Evolutionary conservation across 768 basidiomycete genomes (phyloP).

Genomic region (Trametes gibbosa): DNA sequence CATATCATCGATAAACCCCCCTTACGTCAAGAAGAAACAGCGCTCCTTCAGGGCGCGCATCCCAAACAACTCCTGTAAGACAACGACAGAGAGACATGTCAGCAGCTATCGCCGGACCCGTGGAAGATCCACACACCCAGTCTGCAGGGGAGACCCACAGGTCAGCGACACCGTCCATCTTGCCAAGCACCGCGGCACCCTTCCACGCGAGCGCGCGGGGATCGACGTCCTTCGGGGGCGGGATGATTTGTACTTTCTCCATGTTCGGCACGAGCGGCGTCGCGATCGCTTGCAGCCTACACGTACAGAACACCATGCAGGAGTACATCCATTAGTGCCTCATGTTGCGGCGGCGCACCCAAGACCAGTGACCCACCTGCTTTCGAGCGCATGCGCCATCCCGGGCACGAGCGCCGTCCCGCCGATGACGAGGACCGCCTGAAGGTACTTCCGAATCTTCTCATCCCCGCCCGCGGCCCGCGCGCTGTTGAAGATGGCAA

Average conservation of each 20-base stretch:
- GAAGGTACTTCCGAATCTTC: conserved; percentile 84
- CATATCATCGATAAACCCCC: too few species aligned
- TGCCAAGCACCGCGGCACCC: conserved; percentile 86
- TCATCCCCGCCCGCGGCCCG: conserved; percentile 87
- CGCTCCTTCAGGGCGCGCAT: conserved; percentile 81
- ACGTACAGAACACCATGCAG: too few species aligned
- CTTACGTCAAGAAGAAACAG: conserved; percentile 67
- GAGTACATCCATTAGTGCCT: too few species aligned
- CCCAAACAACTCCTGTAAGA: conserved; percentile 65
- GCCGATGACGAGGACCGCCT: conserved; percentile 84
- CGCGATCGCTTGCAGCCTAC: conserved; percentile 79
- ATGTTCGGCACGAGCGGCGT: conserved; percentile 79
- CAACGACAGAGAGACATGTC: neutral
- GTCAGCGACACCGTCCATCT: conserved; percentile 88
- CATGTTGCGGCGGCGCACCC: neutral
- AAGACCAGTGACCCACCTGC: conserved; percentile 52
- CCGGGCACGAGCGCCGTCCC: conserved; percentile 80
- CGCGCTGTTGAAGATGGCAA: conserved; percentile 90
- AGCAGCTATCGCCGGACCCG: neutral
- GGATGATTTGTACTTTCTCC: conserved; percentile 88
- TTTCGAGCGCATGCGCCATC: conserved; percentile 82
- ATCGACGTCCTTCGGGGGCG: conserved; percentile 92
- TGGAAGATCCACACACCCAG: conserved; percentile 58
- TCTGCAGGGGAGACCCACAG: conserved; percentile 86
- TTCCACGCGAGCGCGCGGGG: conserved; percentile 92